Evolutionary conservation across 495 filamentous ascomycete species (phyloP).

Genomic region (Jackrogersella minutella): DNA sequence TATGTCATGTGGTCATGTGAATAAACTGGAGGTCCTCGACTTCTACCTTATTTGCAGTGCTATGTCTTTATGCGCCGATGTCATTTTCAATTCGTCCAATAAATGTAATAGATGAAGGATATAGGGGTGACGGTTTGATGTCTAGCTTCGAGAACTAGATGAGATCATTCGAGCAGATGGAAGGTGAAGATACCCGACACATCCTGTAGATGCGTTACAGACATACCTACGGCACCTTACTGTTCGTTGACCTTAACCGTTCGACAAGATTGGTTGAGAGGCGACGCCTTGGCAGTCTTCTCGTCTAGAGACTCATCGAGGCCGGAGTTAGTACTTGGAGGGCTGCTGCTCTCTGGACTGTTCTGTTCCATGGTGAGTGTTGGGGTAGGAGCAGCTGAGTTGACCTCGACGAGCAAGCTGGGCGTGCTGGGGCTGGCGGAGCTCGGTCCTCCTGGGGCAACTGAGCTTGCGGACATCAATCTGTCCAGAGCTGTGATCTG

Average conservation of each 20-base stretch:
- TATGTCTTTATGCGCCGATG: constrained; percentile 19
- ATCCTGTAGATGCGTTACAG: neutral
- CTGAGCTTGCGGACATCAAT: constrained; percentile 56
- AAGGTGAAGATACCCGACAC: neutral
- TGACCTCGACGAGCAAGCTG: constrained; percentile 57
- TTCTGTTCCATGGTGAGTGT: constrained; percentile 68
- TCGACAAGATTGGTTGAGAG: constrained; percentile 4
- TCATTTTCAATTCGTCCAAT: constrained; percentile 12
- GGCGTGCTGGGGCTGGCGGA: constrained; percentile 40
- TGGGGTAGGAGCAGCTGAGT: constrained; percentile 64
- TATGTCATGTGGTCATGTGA: constrained; percentile 28
- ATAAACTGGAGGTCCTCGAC: constrained; percentile 5
- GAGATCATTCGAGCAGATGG: neutral
- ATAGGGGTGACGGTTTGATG: neutral
- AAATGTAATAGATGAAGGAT: constrained; percentile 7
- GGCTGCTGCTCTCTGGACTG: constrained; percentile 68
- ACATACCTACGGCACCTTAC: neutral
- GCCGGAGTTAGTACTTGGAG: constrained; percentile 66
- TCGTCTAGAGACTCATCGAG: constrained; percentile 51
- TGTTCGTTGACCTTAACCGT: constrained; percentile 29
- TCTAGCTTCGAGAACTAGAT: neutral
- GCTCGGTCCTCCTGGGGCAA: neutral
- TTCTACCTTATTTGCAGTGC: constrained; percentile 30
- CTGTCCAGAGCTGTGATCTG: constrained; percentile 77
- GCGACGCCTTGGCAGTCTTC: constrained; percentile 18